Conservation (phyloP, 495 filamentous ascomycete genomes). For the Parathielavia appendiculata region DNA sequence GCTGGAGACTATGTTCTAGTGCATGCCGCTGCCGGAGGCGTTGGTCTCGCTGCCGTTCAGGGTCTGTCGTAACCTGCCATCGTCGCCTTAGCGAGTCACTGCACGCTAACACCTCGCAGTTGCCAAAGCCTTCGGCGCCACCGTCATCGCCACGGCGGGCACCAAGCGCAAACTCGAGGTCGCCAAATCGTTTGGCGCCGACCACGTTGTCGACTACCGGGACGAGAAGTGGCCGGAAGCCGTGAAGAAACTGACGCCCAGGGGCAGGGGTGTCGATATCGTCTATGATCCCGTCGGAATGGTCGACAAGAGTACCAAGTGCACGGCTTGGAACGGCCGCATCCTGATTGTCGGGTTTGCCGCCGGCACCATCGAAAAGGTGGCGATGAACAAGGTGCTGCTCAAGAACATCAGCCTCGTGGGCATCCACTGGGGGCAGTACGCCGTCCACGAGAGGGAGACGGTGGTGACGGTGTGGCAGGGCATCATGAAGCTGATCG, state of each 20-base stretch:
- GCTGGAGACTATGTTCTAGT: conserved; percentile 82
- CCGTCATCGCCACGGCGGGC: conserved; percentile 83
- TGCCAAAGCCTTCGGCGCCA: conserved; percentile 85
- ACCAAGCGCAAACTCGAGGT: conserved; percentile 71
- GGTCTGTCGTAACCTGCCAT: conserved; percentile 23
- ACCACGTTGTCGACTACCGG: conserved; percentile 73
- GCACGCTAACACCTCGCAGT: conserved; percentile 35
- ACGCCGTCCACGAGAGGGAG: conserved; percentile 65
- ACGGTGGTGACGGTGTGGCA: conserved; percentile 71
- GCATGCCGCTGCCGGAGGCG: conserved; percentile 89
- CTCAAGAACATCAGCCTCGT: conserved; percentile 92
- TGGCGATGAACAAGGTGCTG: conserved; percentile 84
- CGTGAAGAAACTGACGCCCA: conserved; percentile 70
- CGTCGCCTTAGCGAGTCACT: too few relatives aligned
- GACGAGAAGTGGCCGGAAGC: conserved; percentile 66
- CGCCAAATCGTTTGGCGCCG: conserved; percentile 74
- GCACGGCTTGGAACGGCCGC: conserved; percentile 84
- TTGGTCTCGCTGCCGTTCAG: conserved; percentile 88
- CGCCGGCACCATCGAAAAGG: conserved; percentile 82
- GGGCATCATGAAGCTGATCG: conserved; percentile 71
- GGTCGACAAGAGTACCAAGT: conserved; percentile 78
- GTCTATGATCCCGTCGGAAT: conserved; percentile 88
- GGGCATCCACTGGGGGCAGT: conserved; percentile 88
- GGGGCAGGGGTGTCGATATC: conserved; percentile 73
- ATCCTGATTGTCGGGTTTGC: conserved; percentile 88